Base-by-base conservation (phyloP, 1,284 basidiomycete species). In the Tylopilus sp. region DNA sequence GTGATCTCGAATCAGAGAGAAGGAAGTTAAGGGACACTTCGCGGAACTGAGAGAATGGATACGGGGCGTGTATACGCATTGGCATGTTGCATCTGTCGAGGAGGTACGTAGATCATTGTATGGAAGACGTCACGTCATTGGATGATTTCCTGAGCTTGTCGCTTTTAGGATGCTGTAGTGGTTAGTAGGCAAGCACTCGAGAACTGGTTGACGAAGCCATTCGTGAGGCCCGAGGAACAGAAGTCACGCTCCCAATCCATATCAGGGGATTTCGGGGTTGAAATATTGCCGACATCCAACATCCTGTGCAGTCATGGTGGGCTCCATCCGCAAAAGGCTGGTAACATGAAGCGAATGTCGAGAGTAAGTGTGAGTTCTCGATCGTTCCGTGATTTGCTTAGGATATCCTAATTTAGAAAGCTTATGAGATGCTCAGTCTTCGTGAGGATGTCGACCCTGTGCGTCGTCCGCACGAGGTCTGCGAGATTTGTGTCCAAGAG, bases 311-410 rank as follows among this genome's bases (percentile, higher is more conserved):
- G 57, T 25, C 89, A 91, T 60, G 76, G 73, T 13, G 62, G 56
- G 26, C 69, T 89, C 18, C 73, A 85, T 64, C 84, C 85, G 11
- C 58, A 60, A 19, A 81, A 78, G 58, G 74, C 75, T 1, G 59
- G 60, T 41, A 69, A 77, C 53, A 84, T 90, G 78, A 91, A 90
- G 60, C 75, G 81, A 46, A 75, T 92, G 33, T 66, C 63, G 5
- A 60, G 50, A 52, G 64, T 68, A 49, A 49, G 52, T 42, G 69
- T 64, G 33, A 58, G 66, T 18, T 2, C 43, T 51, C 18, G 13
- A 15, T 39, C 41, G 4, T 4, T 28, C 34, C 35, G 47, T 39
- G 36, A 44, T 31, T 44, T 38, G 31, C 35, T 12, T 29, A 30
- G 21, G 21, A 41, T 38, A 3, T 18, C 7, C 44, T 26, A 9